Evolutionary conservation across 139 green algal genomes (phyloP).

Genomic region (Micractinium conductrix): DNA sequence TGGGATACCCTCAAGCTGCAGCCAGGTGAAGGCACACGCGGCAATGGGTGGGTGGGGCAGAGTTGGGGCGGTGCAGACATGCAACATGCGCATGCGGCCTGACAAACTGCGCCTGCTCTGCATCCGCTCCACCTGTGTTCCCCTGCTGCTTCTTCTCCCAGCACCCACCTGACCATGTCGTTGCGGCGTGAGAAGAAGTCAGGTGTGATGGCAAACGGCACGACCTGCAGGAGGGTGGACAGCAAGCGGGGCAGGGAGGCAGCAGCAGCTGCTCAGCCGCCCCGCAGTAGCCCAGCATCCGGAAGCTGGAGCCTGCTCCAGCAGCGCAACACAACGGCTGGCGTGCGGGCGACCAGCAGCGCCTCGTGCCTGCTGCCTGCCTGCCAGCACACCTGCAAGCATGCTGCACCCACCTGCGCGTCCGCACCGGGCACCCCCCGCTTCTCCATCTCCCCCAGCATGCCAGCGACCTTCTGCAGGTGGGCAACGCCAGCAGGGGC

Average conservation of each 20-base stretch:
- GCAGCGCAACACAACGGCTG: no score
- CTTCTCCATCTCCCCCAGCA: not conserved
- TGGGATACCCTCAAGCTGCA: not conserved
- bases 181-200: not conserved
- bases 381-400: not conserved
- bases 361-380: no score
- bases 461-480: not conserved
- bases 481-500: not conserved
- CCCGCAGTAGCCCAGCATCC: not conserved
- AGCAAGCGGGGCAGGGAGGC: not conserved
- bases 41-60: not conserved
- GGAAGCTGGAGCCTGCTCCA: not conserved
- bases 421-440: not conserved
- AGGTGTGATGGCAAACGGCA: not conserved
- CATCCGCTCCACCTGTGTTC: not conserved
- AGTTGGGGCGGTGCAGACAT: not conserved
- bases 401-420: not conserved
- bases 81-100: not conserved
- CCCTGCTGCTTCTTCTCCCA: not conserved
- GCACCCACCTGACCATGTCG: constrained; percentile 7
- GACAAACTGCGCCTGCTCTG: not conserved
- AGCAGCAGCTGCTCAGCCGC: not conserved
- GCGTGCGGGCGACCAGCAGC: no score
- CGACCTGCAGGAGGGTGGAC: not conserved
- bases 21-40: not conserved